Conservation (phyloP, 441 rosid species). For the Aquilaria agallochum region DNA sequence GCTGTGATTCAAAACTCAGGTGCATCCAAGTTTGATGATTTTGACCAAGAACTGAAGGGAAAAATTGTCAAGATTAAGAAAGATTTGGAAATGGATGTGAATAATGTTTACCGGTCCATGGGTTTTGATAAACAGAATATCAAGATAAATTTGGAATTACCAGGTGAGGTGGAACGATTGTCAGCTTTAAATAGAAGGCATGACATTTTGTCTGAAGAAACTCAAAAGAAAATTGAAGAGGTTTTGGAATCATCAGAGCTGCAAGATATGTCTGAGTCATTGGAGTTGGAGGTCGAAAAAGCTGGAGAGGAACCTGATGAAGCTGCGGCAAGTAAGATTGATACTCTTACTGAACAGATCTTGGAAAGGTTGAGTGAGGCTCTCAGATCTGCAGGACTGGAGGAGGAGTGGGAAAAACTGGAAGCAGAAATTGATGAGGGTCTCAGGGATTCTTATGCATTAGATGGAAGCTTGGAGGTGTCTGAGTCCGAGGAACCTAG, state of each 20-base stretch:
- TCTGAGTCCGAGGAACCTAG: slow-evolving; percentile 26
- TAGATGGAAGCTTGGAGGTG: slow-evolving; percentile 28
- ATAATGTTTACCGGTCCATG: slow-evolving; percentile 39
- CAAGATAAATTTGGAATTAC: slow-evolving; percentile 27
- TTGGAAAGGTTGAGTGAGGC: slow-evolving; percentile 53
- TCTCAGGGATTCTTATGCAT: slow-evolving; percentile 12
- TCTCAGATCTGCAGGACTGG: slow-evolving; percentile 43
- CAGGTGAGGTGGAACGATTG: slow-evolving; percentile 25
- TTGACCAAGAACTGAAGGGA: slow-evolving; percentile 51
- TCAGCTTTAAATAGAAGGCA: slow-evolving; percentile 30
- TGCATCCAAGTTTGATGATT: slow-evolving; percentile 45
- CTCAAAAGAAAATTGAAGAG: slow-evolving; percentile 46
- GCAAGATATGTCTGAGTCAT: slow-evolving; percentile 51
- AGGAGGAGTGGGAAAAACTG: slow-evolving; percentile 49
- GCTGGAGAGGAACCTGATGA: slow-evolving; percentile 46
- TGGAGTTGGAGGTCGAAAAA: slow-evolving; percentile 60
- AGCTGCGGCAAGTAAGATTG: slow-evolving; percentile 41
- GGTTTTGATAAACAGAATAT: slow-evolving; percentile 51
- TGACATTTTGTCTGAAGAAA: slow-evolving; percentile 48
- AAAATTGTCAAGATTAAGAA: slow-evolving; percentile 38
- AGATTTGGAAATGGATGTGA: slow-evolving; percentile 55
- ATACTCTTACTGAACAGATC: slow-evolving; percentile 55
- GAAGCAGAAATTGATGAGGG: slow-evolving; percentile 40
- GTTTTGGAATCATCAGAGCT: slow-evolving; percentile 46
- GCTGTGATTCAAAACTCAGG: slow-evolving; percentile 46